A percentile compares a stretch with the other conserved stretches of the same genome.
phyloP scores from a whole-genome alignment of 495 filamentous ascomycete species.

The Podospora appendiculata region DNA sequence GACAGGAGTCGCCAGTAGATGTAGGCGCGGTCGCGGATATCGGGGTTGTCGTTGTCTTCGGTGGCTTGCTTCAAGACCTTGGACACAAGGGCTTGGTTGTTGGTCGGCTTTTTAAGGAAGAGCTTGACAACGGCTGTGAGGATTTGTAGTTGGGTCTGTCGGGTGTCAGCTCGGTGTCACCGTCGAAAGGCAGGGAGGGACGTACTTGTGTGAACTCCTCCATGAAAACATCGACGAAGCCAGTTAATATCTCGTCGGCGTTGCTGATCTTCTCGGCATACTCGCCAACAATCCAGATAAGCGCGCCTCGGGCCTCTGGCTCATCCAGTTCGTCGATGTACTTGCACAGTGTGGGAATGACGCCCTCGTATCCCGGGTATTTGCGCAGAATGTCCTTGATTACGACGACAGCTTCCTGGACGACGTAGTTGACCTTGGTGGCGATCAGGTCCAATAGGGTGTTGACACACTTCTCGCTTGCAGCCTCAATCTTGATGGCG shows the following conservation, averaged over 20 bases:
- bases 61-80: slow-evolving; percentile 90
- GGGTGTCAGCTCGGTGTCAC: slow-evolving; percentile 1
- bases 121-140: slow-evolving; percentile 94
- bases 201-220: slow-evolving; percentile 77
- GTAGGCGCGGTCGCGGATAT: slow-evolving; percentile 93
- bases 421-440: slow-evolving; percentile 97
- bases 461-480: slow-evolving; percentile 91
- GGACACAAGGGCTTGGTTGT: slow-evolving; percentile 80
- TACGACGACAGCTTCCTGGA: slow-evolving; percentile 95
- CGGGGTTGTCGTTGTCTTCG: slow-evolving; percentile 91
- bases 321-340: slow-evolving; percentile 97
- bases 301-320: slow-evolving; percentile 78
- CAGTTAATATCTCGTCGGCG: slow-evolving; percentile 84
- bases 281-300: slow-evolving; percentile 99
- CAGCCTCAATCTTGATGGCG: slow-evolving; percentile 94
- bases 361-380: slow-evolving; percentile 95
- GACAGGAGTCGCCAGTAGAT: slow-evolving; percentile 98
- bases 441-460: slow-evolving; percentile 87
- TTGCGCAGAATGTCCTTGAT: slow-evolving; percentile 98
- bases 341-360: slow-evolving; percentile 92
- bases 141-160: slow-evolving; percentile 85
- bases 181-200: neutral
- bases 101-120: slow-evolving; percentile 91
- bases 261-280: slow-evolving; percentile 99
- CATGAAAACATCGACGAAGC: slow-evolving; percentile 85